Evolutionary conservation across 2,329 filamentous ascomycete species (phyloP).

Genomic region (Neonectria hederae): DNA sequence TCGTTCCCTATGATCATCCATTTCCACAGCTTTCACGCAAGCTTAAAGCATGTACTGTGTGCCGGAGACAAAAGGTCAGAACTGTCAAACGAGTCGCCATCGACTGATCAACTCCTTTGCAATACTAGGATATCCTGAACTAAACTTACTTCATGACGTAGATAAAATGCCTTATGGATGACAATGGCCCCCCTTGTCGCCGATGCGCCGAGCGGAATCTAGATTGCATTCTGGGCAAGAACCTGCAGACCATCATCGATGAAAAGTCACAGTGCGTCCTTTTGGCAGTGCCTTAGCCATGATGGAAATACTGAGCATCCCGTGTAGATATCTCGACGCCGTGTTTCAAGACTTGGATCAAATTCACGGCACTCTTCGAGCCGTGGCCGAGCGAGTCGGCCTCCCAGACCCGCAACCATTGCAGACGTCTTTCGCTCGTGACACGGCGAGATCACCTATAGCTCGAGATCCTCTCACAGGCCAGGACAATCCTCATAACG

Average conservation of each 20-base stretch:
- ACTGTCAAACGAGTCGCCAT: not conserved
- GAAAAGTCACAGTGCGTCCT: constrained; percentile 46
- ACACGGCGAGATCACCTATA: constrained; percentile 12
- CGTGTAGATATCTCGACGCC: constrained; percentile 14
- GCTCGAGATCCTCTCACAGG: not conserved
- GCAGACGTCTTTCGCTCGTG: constrained; percentile 1
- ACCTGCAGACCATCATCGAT: constrained; percentile 50
- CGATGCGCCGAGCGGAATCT: constrained; percentile 47
- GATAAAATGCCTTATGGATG: constrained; percentile 52
- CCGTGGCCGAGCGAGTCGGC: constrained; percentile 14
- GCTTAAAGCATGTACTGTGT: constrained; percentile 18
- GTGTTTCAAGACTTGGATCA: constrained; percentile 23
- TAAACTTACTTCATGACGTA: constrained; percentile 15
- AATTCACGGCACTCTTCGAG: constrained; percentile 13
- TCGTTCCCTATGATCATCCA: constrained; percentile 15
- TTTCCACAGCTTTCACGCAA: constrained; percentile 14
- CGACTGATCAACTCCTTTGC: no score
- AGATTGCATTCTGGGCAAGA: constrained; percentile 50
- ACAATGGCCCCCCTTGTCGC: constrained; percentile 48
- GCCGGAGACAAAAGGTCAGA: constrained; percentile 13
- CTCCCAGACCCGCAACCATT: constrained; percentile 9
- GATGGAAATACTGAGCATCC: not conserved
- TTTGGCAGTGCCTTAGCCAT: not conserved
- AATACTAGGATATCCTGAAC: not conserved
- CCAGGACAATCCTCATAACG: not conserved